Evolutionary conservation across 192 early-diverging fungal genomes (phyloP).

Genomic region (Obelidium mucronatum): DNA sequence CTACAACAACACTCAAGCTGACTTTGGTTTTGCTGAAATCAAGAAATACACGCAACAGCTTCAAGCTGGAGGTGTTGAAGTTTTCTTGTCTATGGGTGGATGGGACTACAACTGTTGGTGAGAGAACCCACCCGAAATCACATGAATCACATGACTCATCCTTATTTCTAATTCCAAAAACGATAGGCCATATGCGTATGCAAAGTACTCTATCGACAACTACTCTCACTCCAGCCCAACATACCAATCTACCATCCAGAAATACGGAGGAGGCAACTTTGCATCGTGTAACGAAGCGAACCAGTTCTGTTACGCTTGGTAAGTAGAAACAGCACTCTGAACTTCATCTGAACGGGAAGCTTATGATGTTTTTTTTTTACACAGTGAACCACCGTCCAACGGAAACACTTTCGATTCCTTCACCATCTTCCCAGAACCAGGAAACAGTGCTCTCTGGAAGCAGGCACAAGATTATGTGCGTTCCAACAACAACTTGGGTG

Average conservation of each 20-base stretch:
- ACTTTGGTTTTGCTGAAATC: constrained; percentile 29
- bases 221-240: constrained; percentile 9
- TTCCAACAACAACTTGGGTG: constrained; percentile 10
- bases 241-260: constrained; percentile 18
- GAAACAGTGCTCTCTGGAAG: constrained; percentile 25
- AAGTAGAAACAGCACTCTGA: not conserved
- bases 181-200: not conserved
- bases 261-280: constrained; percentile 13
- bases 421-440: constrained; percentile 28
- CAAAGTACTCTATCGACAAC: constrained; percentile 14
- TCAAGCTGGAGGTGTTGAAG: constrained; percentile 31
- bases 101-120: constrained; percentile 30
- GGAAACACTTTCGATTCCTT: constrained; percentile 21
- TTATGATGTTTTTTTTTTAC: not conserved
- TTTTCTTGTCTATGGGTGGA: constrained; percentile 31
- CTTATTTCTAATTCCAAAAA: not conserved
- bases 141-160: not conserved
- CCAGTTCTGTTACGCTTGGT: constrained; percentile 20
- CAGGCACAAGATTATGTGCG: constrained; percentile 21
- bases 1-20: constrained; percentile 27
- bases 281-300: constrained; percentile 16
- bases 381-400: constrained; percentile 16
- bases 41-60: constrained; percentile 20
- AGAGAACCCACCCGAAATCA: not conserved
- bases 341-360: not conserved